Conservation (phyloP, 1,284 basidiomycete genomes). For the Retiboletus flavoniger region DNA sequence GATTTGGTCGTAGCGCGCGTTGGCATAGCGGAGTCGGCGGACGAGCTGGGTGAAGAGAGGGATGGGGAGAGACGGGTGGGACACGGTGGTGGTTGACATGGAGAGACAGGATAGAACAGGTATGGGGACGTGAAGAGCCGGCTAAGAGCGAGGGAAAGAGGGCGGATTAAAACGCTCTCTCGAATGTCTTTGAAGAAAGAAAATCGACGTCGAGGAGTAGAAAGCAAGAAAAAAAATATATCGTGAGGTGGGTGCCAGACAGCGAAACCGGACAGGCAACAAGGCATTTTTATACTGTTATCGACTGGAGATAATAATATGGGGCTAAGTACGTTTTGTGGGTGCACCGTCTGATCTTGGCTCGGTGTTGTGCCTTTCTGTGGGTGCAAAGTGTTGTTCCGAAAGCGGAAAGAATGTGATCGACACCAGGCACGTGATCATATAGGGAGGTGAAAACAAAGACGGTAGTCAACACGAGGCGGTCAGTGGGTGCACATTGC, state of each 20-base stretch:
- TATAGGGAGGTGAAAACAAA: constrained; percentile 7
- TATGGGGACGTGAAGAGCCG: not conserved
- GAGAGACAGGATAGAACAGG: not conserved
- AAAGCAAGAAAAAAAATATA: not conserved
- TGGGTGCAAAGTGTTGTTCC: constrained; percentile 18
- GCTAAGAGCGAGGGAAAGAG: not conserved
- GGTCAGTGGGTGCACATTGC: constrained; percentile 12
- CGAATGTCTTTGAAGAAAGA: not conserved
- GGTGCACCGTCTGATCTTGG: not conserved
- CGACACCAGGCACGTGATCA: constrained; percentile 18
- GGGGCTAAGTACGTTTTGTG: constrained; percentile 13
- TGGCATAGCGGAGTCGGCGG: constrained; percentile 41
- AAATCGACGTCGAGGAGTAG: not conserved
- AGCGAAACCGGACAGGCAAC: not conserved
- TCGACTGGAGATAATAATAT: not conserved
- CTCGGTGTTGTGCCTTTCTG: not conserved
- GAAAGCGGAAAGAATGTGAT: constrained; percentile 7
- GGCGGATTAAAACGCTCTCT: not conserved
- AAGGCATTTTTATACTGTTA: constrained; percentile 13
- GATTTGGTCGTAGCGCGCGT: constrained; percentile 38
- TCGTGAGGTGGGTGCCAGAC: constrained; percentile 21
- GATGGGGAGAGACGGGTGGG: constrained; percentile 14
- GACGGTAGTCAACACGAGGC: constrained; percentile 12
- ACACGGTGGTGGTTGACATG: constrained; percentile 17
- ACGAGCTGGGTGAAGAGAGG: constrained; percentile 36